Base-by-base conservation (phyloP, 139 green algal genomes). In the Chlamydomonas schloesseri region DNA sequence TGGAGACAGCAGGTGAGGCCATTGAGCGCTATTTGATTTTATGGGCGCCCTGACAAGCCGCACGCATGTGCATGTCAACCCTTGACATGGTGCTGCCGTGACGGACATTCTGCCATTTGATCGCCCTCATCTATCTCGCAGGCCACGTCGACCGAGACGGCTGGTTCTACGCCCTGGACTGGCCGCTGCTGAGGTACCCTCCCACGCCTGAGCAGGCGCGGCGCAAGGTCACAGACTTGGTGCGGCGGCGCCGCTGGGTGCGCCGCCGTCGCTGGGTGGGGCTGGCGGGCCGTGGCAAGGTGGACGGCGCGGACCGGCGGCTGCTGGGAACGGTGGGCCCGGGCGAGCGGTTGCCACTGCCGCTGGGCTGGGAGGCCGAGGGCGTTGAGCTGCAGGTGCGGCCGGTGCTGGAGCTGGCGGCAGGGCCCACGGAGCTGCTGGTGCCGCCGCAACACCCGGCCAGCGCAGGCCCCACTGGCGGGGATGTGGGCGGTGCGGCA, bases 381-480 rank as follows among this genome's bases (percentile, higher is more conserved):
- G 91, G 90, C 62, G 89, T 91, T 80, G 92, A 97, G 82, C 87
- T 97, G 88, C 89, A 92, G 76, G 60, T 97, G 18, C 91, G 94
- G 1, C 91, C 81, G 29, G 23, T 70, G 84, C 31, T 58, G 74
- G 73, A 6, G 64, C 31, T 47, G 33, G 71, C 70, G 62, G 64
- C 74, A 50, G 20, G 5, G 60, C 37, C 57, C 65, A 65, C n/a
- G 21, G 58, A 50, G 42, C 42, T 50, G 42, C 42, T 50, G 42
- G 6, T 50, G 42, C 42, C 42, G 42, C 42, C 42, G 42, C 42
- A 50, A 50, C 42, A 50, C 42, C 42, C 42, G 42, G 42, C 42
- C 42, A 50, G 42, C 42, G 42, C 42, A 8, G 42, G 42, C 6
- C 42, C 42, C 6, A 50, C 42, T 13, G 42, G 42, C 8, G 42